Conservation (phyloP, 2,329 filamentous ascomycete species). For the Microcera coccophila region DNA sequence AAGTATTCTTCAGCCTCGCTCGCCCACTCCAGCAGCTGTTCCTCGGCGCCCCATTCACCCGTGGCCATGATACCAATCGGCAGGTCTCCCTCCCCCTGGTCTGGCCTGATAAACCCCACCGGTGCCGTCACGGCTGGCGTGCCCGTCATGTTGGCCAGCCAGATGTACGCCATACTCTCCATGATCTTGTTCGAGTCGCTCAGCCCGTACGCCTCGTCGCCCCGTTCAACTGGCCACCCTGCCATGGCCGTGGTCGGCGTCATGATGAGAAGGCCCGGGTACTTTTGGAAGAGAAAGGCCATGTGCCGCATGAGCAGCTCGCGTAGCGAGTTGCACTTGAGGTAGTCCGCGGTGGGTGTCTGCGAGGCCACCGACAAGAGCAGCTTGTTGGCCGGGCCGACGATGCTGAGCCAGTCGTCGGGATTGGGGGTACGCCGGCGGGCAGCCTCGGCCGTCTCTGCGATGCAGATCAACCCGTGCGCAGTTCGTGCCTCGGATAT, state of each 20-base stretch:
- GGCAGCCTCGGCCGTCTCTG: constrained; percentile 58
- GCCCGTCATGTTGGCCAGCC: constrained; percentile 78
- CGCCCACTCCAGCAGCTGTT: constrained; percentile 59
- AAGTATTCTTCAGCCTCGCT: constrained; percentile 54
- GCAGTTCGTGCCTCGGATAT: constrained; percentile 68
- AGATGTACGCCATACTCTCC: constrained; percentile 81
- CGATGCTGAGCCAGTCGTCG: constrained; percentile 47
- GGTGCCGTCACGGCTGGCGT: constrained; percentile 72
- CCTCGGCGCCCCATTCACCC: constrained; percentile 64
- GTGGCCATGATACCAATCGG: constrained; percentile 61
- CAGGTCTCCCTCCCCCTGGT: constrained; percentile 54
- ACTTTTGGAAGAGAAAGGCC: constrained; percentile 61
- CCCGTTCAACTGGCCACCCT: constrained; percentile 64
- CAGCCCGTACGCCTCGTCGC: constrained; percentile 65
- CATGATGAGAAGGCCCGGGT: constrained; percentile 75
- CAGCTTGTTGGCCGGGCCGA: constrained; percentile 66
- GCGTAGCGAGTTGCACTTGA: constrained; percentile 70
- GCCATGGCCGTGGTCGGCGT: constrained; percentile 72
- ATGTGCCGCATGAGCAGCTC: constrained; percentile 76
- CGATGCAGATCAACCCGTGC: constrained; percentile 72
- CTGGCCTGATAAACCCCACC: constrained; percentile 63
- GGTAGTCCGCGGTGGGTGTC: constrained; percentile 64
- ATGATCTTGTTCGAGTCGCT: constrained; percentile 70
- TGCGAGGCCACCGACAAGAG: constrained; percentile 62
- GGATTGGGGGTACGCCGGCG: constrained; percentile 42